Percentiles rank a stretch among this genome's conserved stretches.
Evolutionary conservation across 495 filamentous ascomycete genomes (phyloP).

Genomic region (Xylaria grammica): DNA sequence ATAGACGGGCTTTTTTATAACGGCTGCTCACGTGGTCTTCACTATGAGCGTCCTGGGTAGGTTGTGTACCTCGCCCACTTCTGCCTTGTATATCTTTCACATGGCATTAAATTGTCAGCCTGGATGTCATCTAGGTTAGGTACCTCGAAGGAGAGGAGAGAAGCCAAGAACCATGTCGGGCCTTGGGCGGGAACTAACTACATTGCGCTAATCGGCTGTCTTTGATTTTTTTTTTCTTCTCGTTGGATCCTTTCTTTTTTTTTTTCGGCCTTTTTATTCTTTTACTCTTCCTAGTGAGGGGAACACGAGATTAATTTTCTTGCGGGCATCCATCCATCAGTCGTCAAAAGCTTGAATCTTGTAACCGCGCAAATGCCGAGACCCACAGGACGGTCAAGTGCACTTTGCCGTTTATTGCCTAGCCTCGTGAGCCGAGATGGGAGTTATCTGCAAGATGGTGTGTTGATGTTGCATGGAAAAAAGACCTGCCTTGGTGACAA

Average conservation of each 20-base stretch:
- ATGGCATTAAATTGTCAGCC: no score
- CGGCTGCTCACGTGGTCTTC: constrained; percentile 11
- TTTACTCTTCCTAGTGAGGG: not conserved
- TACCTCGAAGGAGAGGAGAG: no score
- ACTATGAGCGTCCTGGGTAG: not conserved
- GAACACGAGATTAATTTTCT: not conserved
- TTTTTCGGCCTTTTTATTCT: not conserved
- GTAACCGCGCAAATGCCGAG: constrained; percentile 23
- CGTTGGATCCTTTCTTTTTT: not conserved
- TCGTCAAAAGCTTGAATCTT: constrained; percentile 21
- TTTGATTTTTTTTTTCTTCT: not conserved
- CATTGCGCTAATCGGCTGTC: no score
- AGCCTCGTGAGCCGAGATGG: constrained; percentile 12
- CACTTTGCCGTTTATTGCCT: constrained; percentile 11
- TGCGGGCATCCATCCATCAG: not conserved
- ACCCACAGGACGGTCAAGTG: constrained; percentile 10
- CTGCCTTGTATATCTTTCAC: no score
- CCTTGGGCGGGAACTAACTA: no score
- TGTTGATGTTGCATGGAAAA: constrained; percentile 16
- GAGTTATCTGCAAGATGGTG: constrained; percentile 2
- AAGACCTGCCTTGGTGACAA: not conserved
- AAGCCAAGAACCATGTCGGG: no score
- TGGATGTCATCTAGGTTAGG: no score
- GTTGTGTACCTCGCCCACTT: no score
- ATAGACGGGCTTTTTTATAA: not conserved